Conservation (phyloP, 352 stramenopile species). For the Pythium insidiosum region DNA sequence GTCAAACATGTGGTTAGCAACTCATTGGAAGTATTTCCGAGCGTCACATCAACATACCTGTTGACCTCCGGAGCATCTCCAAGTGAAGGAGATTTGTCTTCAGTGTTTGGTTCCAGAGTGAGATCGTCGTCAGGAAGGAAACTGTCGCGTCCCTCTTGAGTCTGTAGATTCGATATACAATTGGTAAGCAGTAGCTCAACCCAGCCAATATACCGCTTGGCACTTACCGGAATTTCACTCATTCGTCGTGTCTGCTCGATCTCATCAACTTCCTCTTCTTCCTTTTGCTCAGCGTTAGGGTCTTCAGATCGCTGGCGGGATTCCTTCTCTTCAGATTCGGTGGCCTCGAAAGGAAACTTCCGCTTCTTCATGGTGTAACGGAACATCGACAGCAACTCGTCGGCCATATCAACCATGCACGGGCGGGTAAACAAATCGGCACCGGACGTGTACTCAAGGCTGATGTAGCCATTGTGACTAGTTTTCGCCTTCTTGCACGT, state of each 20-base stretch:
- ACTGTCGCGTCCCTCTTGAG: slow-evolving; percentile 8
- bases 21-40: neutral
- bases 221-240: slow-evolving; percentile 45
- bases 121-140: slow-evolving; percentile 7
- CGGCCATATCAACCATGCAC: slow-evolving; percentile 45
- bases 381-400: slow-evolving; percentile 70
- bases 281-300: slow-evolving; percentile 2
- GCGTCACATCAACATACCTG: neutral
- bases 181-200: neutral
- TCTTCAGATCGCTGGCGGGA: slow-evolving; percentile 7
- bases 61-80: neutral
- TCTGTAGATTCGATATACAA: neutral
- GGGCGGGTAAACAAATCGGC: slow-evolving; percentile 52
- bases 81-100: neutral
- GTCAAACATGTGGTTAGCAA: neutral
- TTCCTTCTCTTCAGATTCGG: slow-evolving; percentile 11
- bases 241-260: slow-evolving; percentile 66
- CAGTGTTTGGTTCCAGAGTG: neutral
- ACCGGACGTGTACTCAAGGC: slow-evolving; percentile 10
- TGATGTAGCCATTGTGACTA: slow-evolving; percentile 13
- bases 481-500: slow-evolving; percentile 22
- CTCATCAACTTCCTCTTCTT: slow-evolving; percentile 24
- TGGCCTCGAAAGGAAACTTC: slow-evolving; percentile 77
- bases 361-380: slow-evolving; percentile 80
- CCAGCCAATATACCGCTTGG: neutral